A percentile compares a stretch with the other conserved stretches of the same genome.
Conservation (phyloP, 768 basidiomycete genomes). For the Boletus coccyginus region DNA sequence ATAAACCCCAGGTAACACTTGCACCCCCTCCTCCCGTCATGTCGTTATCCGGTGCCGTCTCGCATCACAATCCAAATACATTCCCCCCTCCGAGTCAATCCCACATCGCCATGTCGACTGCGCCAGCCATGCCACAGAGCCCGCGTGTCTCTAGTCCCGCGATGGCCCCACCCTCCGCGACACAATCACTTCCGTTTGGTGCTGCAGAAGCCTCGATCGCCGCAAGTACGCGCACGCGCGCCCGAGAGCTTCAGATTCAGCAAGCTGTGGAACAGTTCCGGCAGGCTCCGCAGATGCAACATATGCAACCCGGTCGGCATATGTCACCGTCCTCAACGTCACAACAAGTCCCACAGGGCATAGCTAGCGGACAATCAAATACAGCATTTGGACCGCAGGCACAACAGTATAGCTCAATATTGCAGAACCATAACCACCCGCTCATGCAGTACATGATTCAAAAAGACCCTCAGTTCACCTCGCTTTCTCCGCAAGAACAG, state of each 20-base stretch:
- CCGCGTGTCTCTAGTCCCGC: constrained; percentile 35
- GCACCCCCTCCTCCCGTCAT: constrained; percentile 31
- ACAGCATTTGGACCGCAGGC: constrained; percentile 29
- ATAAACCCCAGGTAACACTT: constrained; percentile 45
- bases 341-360: constrained; percentile 18
- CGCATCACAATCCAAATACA: constrained; percentile 23
- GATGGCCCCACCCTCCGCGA: constrained; percentile 26
- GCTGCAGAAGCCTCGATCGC: constrained; percentile 35
- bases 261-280: constrained; percentile 34
- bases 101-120: constrained; percentile 9
- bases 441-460: constrained; percentile 54
- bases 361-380: constrained; percentile 19
- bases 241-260: constrained; percentile 35
- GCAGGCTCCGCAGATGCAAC: constrained; percentile 33
- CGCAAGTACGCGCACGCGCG: constrained; percentile 32
- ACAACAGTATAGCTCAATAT: constrained; percentile 45
- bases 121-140: constrained; percentile 25
- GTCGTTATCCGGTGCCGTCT: constrained; percentile 13
- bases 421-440: constrained; percentile 56
- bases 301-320: constrained; percentile 36
- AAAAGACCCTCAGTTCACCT: constrained; percentile 51
- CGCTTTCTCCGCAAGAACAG: constrained; percentile 51
- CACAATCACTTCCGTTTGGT: constrained; percentile 32
- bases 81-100: constrained; percentile 20
- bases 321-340: constrained; percentile 41